Evolutionary conservation across 352 stramenopile species (phyloP).

Genomic region (Phytophthora parvispora): DNA sequence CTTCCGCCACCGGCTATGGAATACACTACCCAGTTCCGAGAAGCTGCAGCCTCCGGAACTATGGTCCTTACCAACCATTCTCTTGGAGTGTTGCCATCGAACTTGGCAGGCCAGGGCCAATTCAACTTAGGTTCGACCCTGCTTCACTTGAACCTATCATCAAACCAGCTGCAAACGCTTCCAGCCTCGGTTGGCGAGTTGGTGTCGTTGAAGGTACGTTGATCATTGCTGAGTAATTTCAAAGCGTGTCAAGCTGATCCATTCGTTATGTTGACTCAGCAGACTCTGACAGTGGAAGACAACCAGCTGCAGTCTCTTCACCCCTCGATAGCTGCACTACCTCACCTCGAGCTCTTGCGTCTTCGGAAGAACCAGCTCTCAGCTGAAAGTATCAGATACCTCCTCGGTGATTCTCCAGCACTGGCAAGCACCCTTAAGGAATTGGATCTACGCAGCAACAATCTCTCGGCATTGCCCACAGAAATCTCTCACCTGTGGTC

Average conservation of each 20-base stretch:
- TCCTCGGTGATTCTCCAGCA: constrained; percentile 36
- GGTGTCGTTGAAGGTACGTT: constrained; percentile 49
- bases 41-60: constrained; percentile 64
- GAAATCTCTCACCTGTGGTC: constrained; percentile 44
- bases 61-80: constrained; percentile 56
- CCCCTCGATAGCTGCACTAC: constrained; percentile 48
- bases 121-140: constrained; percentile 64
- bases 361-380: constrained; percentile 83
- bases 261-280: no score
- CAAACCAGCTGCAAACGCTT: constrained; percentile 64
- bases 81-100: constrained; percentile 36
- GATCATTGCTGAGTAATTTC: neutral
- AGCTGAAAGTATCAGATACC: constrained; percentile 46
- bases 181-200: constrained; percentile 60
- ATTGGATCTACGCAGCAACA: constrained; percentile 83
- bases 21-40: constrained; percentile 53
- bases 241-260: constrained; percentile 1
- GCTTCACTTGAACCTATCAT: constrained; percentile 75
- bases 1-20: constrained; percentile 12
- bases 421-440: constrained; percentile 56
- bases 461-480: constrained; percentile 49
- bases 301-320: constrained; percentile 68
- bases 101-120: constrained; percentile 28
- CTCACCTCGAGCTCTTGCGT: constrained; percentile 65
- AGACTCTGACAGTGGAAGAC: constrained; percentile 80